phyloP scores from a whole-genome alignment of 1,284 basidiomycete species.

The Ganoderma lingzhi region DNA sequence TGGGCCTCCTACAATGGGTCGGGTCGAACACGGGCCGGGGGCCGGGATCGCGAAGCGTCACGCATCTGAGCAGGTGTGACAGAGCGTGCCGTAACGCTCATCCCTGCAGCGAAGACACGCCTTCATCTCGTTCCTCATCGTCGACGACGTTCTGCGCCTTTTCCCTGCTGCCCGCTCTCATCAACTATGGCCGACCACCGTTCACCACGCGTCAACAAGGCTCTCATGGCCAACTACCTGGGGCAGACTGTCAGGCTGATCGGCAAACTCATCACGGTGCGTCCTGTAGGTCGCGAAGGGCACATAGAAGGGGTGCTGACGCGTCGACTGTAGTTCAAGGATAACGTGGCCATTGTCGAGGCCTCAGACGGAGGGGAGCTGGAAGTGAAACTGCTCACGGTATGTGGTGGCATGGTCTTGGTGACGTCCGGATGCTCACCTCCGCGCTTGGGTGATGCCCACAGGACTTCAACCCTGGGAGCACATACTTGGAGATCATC shows the following conservation, averaged over 20 bases:
- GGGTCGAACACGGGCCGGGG: neutral
- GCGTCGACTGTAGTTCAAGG: slow-evolving; percentile 52
- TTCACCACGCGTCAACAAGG: slow-evolving; percentile 73
- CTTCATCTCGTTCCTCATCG: neutral
- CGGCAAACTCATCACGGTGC: slow-evolving; percentile 73
- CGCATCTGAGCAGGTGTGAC: slow-evolving; percentile 3
- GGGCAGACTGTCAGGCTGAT: slow-evolving; percentile 76
- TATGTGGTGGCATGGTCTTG: neutral
- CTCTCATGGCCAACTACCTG: slow-evolving; percentile 59
- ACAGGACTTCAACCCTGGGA: slow-evolving; percentile 58
- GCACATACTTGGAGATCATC: slow-evolving; percentile 78
- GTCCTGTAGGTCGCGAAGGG: slow-evolving; percentile 27
- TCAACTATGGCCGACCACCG: slow-evolving; percentile 49
- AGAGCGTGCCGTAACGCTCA: neutral
- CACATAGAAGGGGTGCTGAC: neutral
- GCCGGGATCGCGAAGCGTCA: slow-evolving; percentile 6
- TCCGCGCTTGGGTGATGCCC: neutral
- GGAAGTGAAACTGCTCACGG: slow-evolving; percentile 47
- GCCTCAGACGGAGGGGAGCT: slow-evolving; percentile 80
- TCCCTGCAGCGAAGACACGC: neutral
- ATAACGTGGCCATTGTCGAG: slow-evolving; percentile 67
- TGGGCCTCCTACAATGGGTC: too few relatives aligned
- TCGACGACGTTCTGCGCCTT: neutral
- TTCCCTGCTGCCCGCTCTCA: neutral
- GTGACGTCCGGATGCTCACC: neutral